phyloP scores from a whole-genome alignment of 352 stramenopile species.

The Elongisporangium anandrum region DNA sequence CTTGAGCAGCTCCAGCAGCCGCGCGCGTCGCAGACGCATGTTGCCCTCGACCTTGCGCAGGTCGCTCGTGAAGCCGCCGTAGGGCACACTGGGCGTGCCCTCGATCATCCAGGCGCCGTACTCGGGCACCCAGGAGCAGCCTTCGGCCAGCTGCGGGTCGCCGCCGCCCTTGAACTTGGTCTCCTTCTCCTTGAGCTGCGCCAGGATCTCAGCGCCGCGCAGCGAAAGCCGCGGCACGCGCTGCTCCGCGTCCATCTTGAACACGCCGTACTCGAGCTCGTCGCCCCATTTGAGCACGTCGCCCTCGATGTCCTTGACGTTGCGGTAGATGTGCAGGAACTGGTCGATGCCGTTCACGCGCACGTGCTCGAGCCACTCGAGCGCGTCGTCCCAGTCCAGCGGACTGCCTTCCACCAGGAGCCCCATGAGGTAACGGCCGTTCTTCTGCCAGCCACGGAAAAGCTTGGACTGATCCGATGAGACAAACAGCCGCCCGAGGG shows the following conservation, averaged over 20 bases:
- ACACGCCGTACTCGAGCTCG: slow-evolving; percentile 99
- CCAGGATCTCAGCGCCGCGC: slow-evolving; percentile 93
- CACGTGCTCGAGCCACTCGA: slow-evolving; percentile 95
- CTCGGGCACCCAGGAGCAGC: slow-evolving; percentile 98
- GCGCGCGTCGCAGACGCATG: slow-evolving; percentile 95
- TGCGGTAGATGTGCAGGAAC: slow-evolving; percentile 96
- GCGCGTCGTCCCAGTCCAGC: slow-evolving; percentile 93
- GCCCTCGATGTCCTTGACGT: slow-evolving; percentile 93
- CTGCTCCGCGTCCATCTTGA: slow-evolving; percentile 87
- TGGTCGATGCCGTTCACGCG: slow-evolving; percentile 94
- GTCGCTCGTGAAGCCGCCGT: slow-evolving; percentile 93
- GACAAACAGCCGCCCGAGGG: background rate
- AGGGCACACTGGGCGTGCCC: slow-evolving; percentile 92
- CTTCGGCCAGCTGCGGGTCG: slow-evolving; percentile 61
- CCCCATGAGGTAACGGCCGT: slow-evolving; percentile 36
- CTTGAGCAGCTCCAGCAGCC: slow-evolving; percentile 91
- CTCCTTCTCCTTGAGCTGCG: slow-evolving; percentile 91
- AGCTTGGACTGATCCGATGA: background rate
- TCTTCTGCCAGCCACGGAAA: background rate
- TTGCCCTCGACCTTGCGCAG: slow-evolving; percentile 96
- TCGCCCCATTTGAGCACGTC: slow-evolving; percentile 97
- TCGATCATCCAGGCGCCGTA: slow-evolving; percentile 99
- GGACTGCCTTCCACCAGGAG: slow-evolving; percentile 92
- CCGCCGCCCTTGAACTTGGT: slow-evolving; percentile 25
- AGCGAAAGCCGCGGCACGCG: slow-evolving; percentile 90